Percentiles rank a stretch among this genome's conserved stretches.
These are phyloP conservation scores for Zygosaccharomyces sapae DNA, from an alignment of 1,139 yeast genomes.

Conservation along the genomic window DNA sequence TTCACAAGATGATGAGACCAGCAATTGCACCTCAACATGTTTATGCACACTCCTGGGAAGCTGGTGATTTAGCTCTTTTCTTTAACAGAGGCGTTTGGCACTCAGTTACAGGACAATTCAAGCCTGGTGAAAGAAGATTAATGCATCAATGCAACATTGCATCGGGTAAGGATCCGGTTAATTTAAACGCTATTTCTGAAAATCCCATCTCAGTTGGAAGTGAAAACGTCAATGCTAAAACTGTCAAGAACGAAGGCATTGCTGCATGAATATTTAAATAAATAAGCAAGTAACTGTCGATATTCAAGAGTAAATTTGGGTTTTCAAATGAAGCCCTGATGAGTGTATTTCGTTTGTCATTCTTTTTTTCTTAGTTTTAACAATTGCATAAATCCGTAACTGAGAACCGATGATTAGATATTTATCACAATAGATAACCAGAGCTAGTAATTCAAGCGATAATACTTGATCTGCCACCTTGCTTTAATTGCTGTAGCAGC, in stretches of 20 bases:
- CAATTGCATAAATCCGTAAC: slow-evolving; percentile 6
- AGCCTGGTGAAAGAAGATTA: slow-evolving; percentile 67
- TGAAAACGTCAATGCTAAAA: neutral
- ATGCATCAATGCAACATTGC: slow-evolving; percentile 95
- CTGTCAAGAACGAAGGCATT: slow-evolving; percentile 5
- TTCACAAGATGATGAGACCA: slow-evolving; percentile 73
- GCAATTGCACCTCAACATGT: slow-evolving; percentile 71
- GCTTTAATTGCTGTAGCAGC: slow-evolving; percentile 31
- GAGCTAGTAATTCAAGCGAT: slow-evolving; percentile 8
- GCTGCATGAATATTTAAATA: neutral
- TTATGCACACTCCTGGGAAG: slow-evolving; percentile 76
- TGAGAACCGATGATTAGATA: slow-evolving; percentile 4
- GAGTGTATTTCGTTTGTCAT: too few species aligned
- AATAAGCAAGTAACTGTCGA: neutral
- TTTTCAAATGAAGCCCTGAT: too few species aligned
- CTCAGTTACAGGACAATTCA: slow-evolving; percentile 84
- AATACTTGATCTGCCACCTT: slow-evolving; percentile 23
- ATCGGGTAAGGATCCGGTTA: slow-evolving; percentile 65
- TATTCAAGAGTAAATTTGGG: neutral
- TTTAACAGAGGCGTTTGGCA: slow-evolving; percentile 88
- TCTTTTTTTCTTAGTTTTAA: neutral
- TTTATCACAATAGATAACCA: neutral
- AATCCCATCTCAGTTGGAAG: neutral
- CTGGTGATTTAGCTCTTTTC: slow-evolving; percentile 81
- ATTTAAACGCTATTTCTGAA: slow-evolving; percentile 5